Evolutionary conservation across 1,139 yeast species (phyloP), one percentile per base, ranked within the genome.

Genomic region (Ogataea hybrid): DNA sequence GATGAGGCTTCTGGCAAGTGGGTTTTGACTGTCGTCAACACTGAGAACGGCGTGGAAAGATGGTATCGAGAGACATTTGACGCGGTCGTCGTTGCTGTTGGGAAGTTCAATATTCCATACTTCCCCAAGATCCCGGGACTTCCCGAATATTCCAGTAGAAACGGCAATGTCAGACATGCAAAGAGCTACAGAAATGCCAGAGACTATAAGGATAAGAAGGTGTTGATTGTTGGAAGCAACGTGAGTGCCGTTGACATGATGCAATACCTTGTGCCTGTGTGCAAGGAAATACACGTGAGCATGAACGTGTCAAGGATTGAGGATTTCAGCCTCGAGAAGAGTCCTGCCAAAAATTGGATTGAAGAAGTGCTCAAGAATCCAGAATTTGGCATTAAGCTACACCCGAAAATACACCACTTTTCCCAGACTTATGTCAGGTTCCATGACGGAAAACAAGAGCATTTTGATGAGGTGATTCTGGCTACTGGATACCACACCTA

Each of bases 401-500:
- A 37, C 10, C 30, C 40, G 3, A 37, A 30, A 15, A 37, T 37
- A 10, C 18, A 23, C 7, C 34, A 23, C 12, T 37, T 37, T 37
- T 14, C 21, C 7, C 28, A 56, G 3, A 62, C 66, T 25, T 42
- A 55, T 2, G 61, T 69, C 30, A 43, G 53, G 22, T 63, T 71
- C 37, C 48, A 44, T 4, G 71, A 71, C 49, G 81, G 79, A 9
- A 25, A 32, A 1, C 45, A 43, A 0, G 46, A 53, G 0, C 61
- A 66, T 35, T 66, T 79, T 32, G 84, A 78, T 43, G 54, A 51
- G 14, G 58, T 82, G 15, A 59, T 82, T 7, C 80, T 75, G 56
- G 83, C 84, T 25, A 82, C 88, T 1, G 87, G 88, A 0, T 82
- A 77, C 57, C 63, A 70, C 27, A 71, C 73, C 48, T 66, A 73